phyloP scores from a whole-genome alignment of 768 basidiomycete species.

The Austroboletus eburneus region DNA sequence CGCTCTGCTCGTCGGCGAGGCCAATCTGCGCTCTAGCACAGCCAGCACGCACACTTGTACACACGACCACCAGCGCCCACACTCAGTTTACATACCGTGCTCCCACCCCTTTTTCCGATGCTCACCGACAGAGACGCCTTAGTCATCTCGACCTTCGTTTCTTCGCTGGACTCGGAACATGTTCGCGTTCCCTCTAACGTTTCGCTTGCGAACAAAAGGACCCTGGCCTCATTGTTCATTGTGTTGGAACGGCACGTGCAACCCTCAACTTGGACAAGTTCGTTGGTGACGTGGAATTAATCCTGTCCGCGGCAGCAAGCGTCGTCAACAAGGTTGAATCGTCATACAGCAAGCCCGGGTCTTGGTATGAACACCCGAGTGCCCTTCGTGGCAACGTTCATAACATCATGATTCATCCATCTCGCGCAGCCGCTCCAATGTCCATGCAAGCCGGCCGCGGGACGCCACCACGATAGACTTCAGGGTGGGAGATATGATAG shows the following conservation, averaged over 20 bases:
- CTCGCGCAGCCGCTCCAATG: no score
- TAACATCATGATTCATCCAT: no score
- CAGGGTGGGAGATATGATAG: conserved; percentile 6
- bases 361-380: background rate
- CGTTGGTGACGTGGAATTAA: background rate
- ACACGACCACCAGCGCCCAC: background rate
- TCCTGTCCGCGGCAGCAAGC: background rate
- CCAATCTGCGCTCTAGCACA: background rate
- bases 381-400: no score
- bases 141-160: background rate
- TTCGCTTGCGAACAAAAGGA: conserved; percentile 11
- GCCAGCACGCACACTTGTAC: no score
- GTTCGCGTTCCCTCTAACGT: conserved; percentile 1
- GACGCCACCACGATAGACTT: conserved; percentile 10
- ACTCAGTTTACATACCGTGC: conserved; percentile 11
- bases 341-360: conserved; percentile 6
- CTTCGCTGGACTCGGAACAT: conserved; percentile 7
- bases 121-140: background rate
- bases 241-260: conserved; percentile 1
- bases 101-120: conserved; percentile 11
- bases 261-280: conserved; percentile 1
- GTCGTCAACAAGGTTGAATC: background rate
- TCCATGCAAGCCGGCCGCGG: conserved; percentile 13
- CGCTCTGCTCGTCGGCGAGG: background rate
- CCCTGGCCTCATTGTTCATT: conserved; percentile 16